Conservation (phyloP, 2,329 filamentous ascomycete species). For the Aspergillus ustus region DNA sequence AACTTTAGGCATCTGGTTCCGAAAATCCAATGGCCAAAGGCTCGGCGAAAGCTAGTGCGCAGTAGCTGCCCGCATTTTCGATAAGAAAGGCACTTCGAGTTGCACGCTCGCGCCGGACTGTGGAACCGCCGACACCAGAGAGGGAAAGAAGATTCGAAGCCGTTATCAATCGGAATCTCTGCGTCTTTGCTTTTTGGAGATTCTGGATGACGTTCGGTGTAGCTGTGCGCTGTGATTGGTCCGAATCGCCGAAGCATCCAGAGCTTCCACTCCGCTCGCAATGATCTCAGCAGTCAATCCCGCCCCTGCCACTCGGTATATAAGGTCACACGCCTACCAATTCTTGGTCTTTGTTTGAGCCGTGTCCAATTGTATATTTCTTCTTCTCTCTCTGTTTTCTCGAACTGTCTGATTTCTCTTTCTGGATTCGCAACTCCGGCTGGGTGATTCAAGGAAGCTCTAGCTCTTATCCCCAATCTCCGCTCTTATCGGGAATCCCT, state of each 20-base stretch:
- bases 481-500: constrained; percentile 12
- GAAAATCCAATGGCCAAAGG: not conserved
- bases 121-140: constrained; percentile 7
- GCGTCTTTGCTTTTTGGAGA: constrained; percentile 7
- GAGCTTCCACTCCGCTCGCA: constrained; percentile 5
- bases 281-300: constrained; percentile 3
- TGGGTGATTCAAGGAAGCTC: not conserved
- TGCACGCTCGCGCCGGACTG: not conserved
- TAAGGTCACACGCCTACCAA: constrained; percentile 10
- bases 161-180: constrained; percentile 10
- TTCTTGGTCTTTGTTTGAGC: not conserved
- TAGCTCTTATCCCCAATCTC: constrained; percentile 14
- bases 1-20: not conserved
- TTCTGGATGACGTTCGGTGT: constrained; percentile 12
- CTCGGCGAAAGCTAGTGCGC: not conserved
- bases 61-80: not conserved
- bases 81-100: not conserved
- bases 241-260: constrained; percentile 14
- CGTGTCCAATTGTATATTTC: not conserved
- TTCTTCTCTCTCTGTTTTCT: not conserved
- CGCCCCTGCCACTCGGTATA: constrained; percentile 6
- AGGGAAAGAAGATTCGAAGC: constrained; percentile 15
- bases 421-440: not conserved
- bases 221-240: constrained; percentile 12
- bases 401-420: not conserved